A percentile compares a stretch with the other conserved stretches of the same genome.
These are phyloP conservation scores for Fusarium sp. DNA, from an alignment of 2,329 filamentous ascomycete species.

Conservation along the genomic window DNA sequence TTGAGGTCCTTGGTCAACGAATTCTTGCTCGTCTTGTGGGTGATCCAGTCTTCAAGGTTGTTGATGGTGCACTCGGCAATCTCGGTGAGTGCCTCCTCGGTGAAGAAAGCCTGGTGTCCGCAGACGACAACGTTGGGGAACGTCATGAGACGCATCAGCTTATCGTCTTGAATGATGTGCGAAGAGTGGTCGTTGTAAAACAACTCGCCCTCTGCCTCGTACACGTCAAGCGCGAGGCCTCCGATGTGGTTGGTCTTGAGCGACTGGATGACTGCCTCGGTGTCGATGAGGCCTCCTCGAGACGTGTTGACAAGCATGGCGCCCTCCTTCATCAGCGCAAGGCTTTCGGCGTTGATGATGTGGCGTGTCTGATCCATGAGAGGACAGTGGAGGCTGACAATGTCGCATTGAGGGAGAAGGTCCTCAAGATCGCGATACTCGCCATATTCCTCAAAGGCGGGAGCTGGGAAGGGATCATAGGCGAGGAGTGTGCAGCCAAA, in stretches of 20 bases:
- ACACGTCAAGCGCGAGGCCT: constrained; percentile 75
- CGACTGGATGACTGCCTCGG: constrained; percentile 68
- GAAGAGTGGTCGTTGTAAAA: constrained; percentile 76
- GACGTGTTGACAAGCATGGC: constrained; percentile 77
- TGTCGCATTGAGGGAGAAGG: constrained; percentile 68
- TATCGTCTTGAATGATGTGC: constrained; percentile 75
- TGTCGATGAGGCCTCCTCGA: constrained; percentile 73
- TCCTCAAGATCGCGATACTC: constrained; percentile 66
- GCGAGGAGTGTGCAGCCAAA: constrained; percentile 74
- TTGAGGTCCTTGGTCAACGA: constrained; percentile 48
- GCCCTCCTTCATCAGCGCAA: constrained; percentile 68
- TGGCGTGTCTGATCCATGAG: constrained; percentile 70
- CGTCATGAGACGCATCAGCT: constrained; percentile 74
- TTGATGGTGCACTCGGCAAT: constrained; percentile 71
- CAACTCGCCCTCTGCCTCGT: constrained; percentile 72
- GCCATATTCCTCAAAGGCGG: constrained; percentile 63
- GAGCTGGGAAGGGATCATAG: constrained; percentile 67
- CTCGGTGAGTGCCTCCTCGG: constrained; percentile 72
- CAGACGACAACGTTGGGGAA: constrained; percentile 76
- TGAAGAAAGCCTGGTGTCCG: constrained; percentile 79
- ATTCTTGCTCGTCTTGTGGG: constrained; percentile 48
- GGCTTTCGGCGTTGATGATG: constrained; percentile 67
- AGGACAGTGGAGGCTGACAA: constrained; percentile 76
- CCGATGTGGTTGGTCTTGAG: constrained; percentile 72
- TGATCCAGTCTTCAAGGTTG: constrained; percentile 64